Conservation (phyloP, 805 yeast species). For the Blastobotrys muscicola region DNA sequence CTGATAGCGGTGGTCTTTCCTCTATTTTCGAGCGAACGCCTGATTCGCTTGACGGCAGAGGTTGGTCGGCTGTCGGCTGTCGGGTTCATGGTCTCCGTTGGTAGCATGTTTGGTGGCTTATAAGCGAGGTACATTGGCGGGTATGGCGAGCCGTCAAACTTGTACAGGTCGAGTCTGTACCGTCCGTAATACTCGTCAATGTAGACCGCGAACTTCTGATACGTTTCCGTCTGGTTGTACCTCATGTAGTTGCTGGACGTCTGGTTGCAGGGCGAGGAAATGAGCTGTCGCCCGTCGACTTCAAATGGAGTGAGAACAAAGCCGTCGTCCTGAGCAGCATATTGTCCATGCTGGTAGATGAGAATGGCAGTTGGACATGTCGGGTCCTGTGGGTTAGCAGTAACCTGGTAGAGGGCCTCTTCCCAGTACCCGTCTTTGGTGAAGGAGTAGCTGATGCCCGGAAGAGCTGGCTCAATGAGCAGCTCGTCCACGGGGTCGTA, state of each 20-base stretch:
- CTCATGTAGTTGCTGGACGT: conserved; percentile 48
- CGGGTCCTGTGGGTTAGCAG: conserved; percentile 43
- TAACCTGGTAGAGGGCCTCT: conserved; percentile 75
- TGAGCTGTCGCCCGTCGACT: conserved; percentile 87
- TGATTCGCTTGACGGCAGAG: conserved; percentile 32
- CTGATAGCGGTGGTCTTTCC: conserved; percentile 59
- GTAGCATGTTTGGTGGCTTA: conserved; percentile 92
- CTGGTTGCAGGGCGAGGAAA: conserved; percentile 79
- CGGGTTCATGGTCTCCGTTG: conserved; percentile 86
- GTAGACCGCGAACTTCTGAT: conserved; percentile 45
- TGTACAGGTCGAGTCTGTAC: conserved; percentile 60
- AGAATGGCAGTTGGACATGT: conserved; percentile 76
- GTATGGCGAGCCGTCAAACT: conserved; percentile 61
- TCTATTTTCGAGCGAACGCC: conserved; percentile 71
- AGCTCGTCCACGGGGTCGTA: conserved; percentile 95
- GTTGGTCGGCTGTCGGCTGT: conserved; percentile 32
- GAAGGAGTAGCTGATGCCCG: conserved; percentile 89
- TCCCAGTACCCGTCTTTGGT: conserved; percentile 88
- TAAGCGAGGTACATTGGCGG: conserved; percentile 90
- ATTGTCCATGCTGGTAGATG: conserved; percentile 84
- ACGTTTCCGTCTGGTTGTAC: conserved; percentile 58
- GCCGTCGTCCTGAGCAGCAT: conserved; percentile 56
- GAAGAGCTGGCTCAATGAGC: conserved; percentile 87
- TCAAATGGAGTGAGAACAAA: conserved; percentile 60
- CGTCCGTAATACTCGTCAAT: conserved; percentile 81